Percentiles rank a stretch among this genome's conserved stretches.
Evolutionary conservation across 2,329 filamentous ascomycete genomes (phyloP).

Genomic region (Raffaelea ambrosiae): DNA sequence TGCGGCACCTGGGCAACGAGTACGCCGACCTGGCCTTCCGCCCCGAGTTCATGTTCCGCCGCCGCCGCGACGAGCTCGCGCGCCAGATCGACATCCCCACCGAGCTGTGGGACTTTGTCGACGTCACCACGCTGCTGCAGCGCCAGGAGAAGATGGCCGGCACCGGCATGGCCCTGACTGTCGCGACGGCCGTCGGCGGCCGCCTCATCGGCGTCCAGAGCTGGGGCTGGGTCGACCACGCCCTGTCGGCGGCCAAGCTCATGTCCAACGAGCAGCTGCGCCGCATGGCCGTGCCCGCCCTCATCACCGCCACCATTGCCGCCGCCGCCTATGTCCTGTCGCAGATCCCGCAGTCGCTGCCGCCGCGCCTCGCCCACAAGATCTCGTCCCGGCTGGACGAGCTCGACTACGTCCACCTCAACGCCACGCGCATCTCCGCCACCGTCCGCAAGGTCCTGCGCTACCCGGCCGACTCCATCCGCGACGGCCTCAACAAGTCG

Average conservation of each 20-base stretch:
- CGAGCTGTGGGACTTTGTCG: conserved; percentile 89
- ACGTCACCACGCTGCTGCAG: conserved; percentile 73
- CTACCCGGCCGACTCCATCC: conserved; percentile 77
- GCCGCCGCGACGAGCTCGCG: conserved; percentile 70
- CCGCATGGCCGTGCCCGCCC: conserved; percentile 69
- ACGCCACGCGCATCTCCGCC: conserved; percentile 73
- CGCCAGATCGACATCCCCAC: conserved; percentile 81
- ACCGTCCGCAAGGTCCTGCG: conserved; percentile 86
- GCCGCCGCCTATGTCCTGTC: conserved; percentile 73
- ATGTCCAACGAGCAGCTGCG: conserved; percentile 75
- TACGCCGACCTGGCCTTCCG: conserved; percentile 82
- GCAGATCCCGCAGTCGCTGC: conserved; percentile 83
- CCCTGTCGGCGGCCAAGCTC: conserved; percentile 70
- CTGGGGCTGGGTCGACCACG: conserved; percentile 91
- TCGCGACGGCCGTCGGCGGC: conserved; percentile 76
- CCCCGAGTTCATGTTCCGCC: conserved; percentile 88
- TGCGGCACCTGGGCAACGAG: conserved; percentile 80
- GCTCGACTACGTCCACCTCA: conserved; percentile 88
- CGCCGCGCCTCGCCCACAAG: conserved; percentile 75
- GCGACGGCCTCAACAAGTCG: conserved; percentile 71
- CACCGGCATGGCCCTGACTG: conserved; percentile 87
- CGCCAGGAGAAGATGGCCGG: conserved; percentile 91
- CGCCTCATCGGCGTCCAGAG: conserved; percentile 74
- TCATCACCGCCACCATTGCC: conserved; percentile 65
- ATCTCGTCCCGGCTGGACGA: conserved; percentile 70